A percentile compares a stretch with the other conserved stretches of the same genome.
These are phyloP conservation scores for Punctularia strigosozonata DNA, from an alignment of 768 basidiomycete species.

Conservation along the genomic window DNA sequence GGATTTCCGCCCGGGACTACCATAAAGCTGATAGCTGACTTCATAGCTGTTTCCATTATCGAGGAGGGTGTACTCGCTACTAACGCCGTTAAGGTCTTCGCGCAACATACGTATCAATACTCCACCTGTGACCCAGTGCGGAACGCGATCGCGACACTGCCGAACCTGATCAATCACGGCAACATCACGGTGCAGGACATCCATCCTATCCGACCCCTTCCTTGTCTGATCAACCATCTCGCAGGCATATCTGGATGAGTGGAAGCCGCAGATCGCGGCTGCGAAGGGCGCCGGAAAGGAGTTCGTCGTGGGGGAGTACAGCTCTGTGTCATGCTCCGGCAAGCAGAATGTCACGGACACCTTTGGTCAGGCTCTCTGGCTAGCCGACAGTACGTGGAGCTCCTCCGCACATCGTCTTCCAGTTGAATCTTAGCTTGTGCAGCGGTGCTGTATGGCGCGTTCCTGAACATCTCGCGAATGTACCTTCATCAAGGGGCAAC, in stretches of 20 bases:
- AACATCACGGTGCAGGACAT: constrained; percentile 17
- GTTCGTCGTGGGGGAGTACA: constrained; percentile 19
- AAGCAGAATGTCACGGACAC: constrained; percentile 23
- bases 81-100: constrained; percentile 15
- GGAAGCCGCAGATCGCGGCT: constrained; percentile 21
- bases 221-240: background rate
- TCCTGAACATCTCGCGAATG: constrained; percentile 17
- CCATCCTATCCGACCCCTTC: background rate
- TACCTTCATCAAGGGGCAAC: constrained; percentile 24
- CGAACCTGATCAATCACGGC: constrained; percentile 19
- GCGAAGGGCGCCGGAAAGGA: constrained; percentile 13
- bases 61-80: constrained; percentile 14
- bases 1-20: too few relatives aligned
- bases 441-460: constrained; percentile 18
- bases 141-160: constrained; percentile 17
- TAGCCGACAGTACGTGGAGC: constrained; percentile 16
- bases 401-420: background rate
- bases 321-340: constrained; percentile 19
- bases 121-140: constrained; percentile 21
- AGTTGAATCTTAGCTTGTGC: constrained; percentile 3
- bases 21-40: too few relatives aligned
- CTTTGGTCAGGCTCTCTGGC: constrained; percentile 21
- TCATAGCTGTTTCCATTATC: constrained; percentile 14
- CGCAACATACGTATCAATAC: constrained; percentile 23
- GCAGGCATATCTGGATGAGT: constrained; percentile 19